phyloP scores from a whole-genome alignment of 805 yeast species.

The Kazachstania africana region DNA sequence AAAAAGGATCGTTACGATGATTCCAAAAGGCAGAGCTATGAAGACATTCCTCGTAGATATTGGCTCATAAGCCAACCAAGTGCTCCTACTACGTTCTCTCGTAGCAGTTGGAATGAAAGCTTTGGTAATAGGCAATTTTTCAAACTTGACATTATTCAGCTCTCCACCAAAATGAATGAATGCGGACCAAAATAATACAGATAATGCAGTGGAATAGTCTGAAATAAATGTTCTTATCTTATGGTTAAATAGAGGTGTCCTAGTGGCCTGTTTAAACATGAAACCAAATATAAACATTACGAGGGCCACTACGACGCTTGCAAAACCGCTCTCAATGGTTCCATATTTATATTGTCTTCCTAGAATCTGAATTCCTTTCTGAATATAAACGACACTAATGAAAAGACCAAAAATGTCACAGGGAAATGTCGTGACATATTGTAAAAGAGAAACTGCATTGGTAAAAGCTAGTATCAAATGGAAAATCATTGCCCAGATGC shows the following conservation, averaged over 20 bases:
- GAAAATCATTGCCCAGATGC: conserved; percentile 79
- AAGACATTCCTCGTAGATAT: conserved; percentile 61
- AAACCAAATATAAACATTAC: conserved; percentile 71
- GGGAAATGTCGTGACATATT: conserved; percentile 66
- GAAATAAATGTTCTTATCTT: conserved; percentile 55
- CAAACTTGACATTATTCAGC: conserved; percentile 43
- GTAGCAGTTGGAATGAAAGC: conserved; percentile 64
- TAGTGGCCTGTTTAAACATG: conserved; percentile 38
- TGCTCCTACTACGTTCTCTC: conserved; percentile 13
- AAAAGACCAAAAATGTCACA: conserved; percentile 92
- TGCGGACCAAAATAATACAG: conserved; percentile 84
- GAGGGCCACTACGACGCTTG: conserved; percentile 62
- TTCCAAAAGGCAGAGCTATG: conserved; percentile 85
- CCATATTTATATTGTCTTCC: conserved; percentile 49
- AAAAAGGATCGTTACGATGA: conserved; percentile 70
- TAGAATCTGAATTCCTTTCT: conserved; percentile 81
- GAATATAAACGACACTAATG: conserved; percentile 76
- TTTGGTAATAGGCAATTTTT: conserved; percentile 53
- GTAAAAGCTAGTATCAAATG: conserved; percentile 62
- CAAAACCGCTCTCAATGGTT: conserved; percentile 44
- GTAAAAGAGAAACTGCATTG: conserved; percentile 56
- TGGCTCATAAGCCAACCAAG: conserved; percentile 32
- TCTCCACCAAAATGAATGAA: conserved; percentile 86
- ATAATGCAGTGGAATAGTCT: conserved; percentile 77
- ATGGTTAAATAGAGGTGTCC: conserved; percentile 50